A percentile compares a stretch with the other conserved stretches of the same genome.
phyloP scores from a whole-genome alignment of 208 protist species.

The Trypanosoma vivax region DNA sequence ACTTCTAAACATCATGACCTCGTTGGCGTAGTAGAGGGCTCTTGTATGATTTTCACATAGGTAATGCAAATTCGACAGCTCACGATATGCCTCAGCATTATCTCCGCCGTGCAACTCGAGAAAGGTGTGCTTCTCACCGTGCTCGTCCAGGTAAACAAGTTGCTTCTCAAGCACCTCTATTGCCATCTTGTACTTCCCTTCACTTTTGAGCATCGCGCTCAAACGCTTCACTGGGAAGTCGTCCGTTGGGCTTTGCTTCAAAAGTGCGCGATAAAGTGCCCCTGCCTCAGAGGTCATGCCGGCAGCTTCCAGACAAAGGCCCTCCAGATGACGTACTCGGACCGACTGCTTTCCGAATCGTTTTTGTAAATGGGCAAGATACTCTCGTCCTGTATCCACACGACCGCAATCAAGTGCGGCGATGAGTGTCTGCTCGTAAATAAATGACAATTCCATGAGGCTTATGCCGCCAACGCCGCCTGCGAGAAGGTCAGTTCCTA shows the following conservation, averaged over 20 bases:
- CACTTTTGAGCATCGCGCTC: slow-evolving; percentile 60
- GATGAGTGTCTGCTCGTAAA: slow-evolving; percentile 78
- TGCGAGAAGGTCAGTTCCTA: slow-evolving; percentile 70
- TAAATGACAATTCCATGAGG: slow-evolving; percentile 42
- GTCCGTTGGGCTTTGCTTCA: slow-evolving; percentile 54
- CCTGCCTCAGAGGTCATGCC: slow-evolving; percentile 51
- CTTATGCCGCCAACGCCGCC: slow-evolving; percentile 45
- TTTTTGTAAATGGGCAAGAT: slow-evolving; percentile 62
- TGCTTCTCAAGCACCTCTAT: slow-evolving; percentile 63
- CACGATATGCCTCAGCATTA: slow-evolving; percentile 28
- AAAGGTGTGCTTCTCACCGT: slow-evolving; percentile 53
- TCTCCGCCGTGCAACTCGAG: slow-evolving; percentile 62
- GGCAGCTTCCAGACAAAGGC: slow-evolving; percentile 69
- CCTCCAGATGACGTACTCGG: slow-evolving; percentile 66
- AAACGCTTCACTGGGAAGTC: slow-evolving; percentile 64
- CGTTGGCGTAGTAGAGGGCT: slow-evolving; percentile 72
- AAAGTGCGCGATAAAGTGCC: slow-evolving; percentile 44
- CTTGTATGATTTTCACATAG: slow-evolving; percentile 36
- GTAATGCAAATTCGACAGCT: slow-evolving; percentile 73
- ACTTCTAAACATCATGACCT: slow-evolving; percentile 42
- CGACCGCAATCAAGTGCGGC: slow-evolving; percentile 70
- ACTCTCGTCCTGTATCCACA: slow-evolving; percentile 45
- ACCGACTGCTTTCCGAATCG: slow-evolving; percentile 64
- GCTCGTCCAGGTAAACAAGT: slow-evolving; percentile 61
- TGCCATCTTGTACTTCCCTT: slow-evolving; percentile 62